phyloP scores from a whole-genome alignment of 495 filamentous ascomycete genomes.

The Penicillium coffeae region DNA sequence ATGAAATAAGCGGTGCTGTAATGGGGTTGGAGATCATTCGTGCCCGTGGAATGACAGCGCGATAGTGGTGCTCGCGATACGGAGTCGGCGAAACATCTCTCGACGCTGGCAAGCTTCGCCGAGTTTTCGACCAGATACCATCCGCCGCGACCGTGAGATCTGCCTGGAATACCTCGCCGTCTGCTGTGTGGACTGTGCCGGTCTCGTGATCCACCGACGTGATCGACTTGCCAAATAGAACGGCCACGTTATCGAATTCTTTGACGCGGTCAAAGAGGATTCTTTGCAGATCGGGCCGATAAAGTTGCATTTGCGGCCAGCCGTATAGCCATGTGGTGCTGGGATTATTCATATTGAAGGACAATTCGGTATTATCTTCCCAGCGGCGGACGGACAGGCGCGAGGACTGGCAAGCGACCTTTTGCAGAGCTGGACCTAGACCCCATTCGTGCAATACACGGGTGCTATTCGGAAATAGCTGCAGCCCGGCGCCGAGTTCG shows the following conservation, averaged over 20 bases:
- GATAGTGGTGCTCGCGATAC: slow-evolving; percentile 13
- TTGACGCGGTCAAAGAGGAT: slow-evolving; percentile 11
- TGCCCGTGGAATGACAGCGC: slow-evolving; percentile 11
- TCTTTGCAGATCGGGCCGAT: slow-evolving; percentile 13
- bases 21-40: slow-evolving; percentile 13
- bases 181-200: slow-evolving; percentile 6
- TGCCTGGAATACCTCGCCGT: slow-evolving; percentile 8
- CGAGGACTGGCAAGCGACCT: slow-evolving; percentile 11
- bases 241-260: slow-evolving; percentile 7
- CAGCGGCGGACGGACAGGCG: slow-evolving; percentile 11
- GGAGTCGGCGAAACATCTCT: slow-evolving; percentile 11
- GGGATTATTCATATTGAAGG: slow-evolving; percentile 16
- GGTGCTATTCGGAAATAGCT: slow-evolving; percentile 14
- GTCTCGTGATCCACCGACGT: slow-evolving; percentile 5
- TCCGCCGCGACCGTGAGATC: slow-evolving; percentile 14
- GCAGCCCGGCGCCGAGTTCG: slow-evolving; percentile 11
- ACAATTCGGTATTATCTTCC: slow-evolving; percentile 10
- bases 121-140: slow-evolving; percentile 10
- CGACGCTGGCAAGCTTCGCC: slow-evolving; percentile 12
- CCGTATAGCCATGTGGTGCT: slow-evolving; percentile 11
- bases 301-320: slow-evolving; percentile 13
- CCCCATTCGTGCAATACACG: slow-evolving; percentile 13
- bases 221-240: slow-evolving; percentile 10
- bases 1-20: slow-evolving; percentile 12
- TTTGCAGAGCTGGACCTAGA: slow-evolving; percentile 6